Evolutionary conservation across 2,329 filamentous ascomycete species (phyloP).

Genomic region (Metarhizium rileyi): DNA sequence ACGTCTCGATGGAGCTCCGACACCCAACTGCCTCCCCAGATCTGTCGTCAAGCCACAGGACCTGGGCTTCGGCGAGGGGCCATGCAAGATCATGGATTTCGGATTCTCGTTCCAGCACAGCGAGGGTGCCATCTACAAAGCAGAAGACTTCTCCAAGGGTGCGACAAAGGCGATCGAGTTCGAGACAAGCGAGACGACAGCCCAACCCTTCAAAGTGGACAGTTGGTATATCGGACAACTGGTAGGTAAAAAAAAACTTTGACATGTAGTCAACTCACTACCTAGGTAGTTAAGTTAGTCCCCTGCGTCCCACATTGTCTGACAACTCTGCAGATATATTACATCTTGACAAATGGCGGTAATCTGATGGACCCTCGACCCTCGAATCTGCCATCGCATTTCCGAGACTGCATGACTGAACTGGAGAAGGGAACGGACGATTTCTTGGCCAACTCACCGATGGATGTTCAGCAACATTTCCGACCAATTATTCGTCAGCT

Average conservation of each 20-base stretch:
- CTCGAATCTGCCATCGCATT: not conserved
- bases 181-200: not conserved
- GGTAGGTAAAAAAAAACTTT: not conserved
- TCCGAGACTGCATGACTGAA: not conserved
- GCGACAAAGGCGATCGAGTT: not conserved
- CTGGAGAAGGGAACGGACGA: not conserved
- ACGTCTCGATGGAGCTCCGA: not conserved
- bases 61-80: not conserved
- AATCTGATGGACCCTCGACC: not conserved
- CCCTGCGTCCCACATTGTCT: not conserved
- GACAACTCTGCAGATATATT: not conserved
- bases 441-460: not conserved
- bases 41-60: not conserved
- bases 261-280: too few relatives aligned
- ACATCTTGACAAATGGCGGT: not conserved
- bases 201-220: not conserved
- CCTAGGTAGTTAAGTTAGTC: too few relatives aligned
- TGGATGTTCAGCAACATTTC: not conserved
- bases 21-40: not conserved
- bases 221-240: slow-evolving; percentile 1
- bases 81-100: not conserved
- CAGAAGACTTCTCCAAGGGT: not conserved
- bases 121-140: not conserved
- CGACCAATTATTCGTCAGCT: not conserved
- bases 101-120: not conserved